Base-by-base conservation (phyloP, 2,329 filamentous ascomycete species). In the Pyricularia pennisetigena region DNA sequence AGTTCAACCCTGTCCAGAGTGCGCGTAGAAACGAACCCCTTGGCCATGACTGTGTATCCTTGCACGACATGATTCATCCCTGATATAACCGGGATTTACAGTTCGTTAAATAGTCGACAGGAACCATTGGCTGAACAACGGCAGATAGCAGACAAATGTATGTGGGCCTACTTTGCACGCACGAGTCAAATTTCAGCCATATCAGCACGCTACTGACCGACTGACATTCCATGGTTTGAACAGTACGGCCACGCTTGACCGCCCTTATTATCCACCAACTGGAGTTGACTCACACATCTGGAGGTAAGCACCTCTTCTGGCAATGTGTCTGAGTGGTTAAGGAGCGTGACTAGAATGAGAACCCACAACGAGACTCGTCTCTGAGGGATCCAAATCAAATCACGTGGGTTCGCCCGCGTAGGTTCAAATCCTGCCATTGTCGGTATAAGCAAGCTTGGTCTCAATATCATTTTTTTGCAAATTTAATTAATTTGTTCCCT, bases 361-460 rank as follows among this genome's bases (percentile, higher is more conserved):
- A 9, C 41, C 41, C 41, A n/a, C 16, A 1, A 1, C 1, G 41
- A 54, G 41, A n/a, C 3, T 54, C 41, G 16, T 54, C 41, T 54
- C 16, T 9, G 4, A n/a, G 16, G 41, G 41, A 20, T 54, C 41
- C 5, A 54, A 54, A 20, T n/a, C 41, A 54, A 65, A 65, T 65
- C 64, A 65, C 64, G 41, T 65, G 64, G 64, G 64, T 65, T 65
- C 64, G 64, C 64, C 64, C 64, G 64, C 64, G 64, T 65, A 65
- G 64, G 64, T 65, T 65, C 64, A 41, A 65, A 41, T 65, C 64
- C 64, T 65, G 64, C 64, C 64, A 41, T 65, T 65, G 64, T 65
- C 64, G 64, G 20, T 24, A 8, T 8, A 54, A 26, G 1, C n/a
- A n/a, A 41, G 14, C 54, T 57, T 66, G n/a, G n/a, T n/a, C n/a